These are phyloP conservation scores for Thalassiosira profunda DNA, from an alignment of 108 stramenopile species.

Conservation along the genomic window DNA sequence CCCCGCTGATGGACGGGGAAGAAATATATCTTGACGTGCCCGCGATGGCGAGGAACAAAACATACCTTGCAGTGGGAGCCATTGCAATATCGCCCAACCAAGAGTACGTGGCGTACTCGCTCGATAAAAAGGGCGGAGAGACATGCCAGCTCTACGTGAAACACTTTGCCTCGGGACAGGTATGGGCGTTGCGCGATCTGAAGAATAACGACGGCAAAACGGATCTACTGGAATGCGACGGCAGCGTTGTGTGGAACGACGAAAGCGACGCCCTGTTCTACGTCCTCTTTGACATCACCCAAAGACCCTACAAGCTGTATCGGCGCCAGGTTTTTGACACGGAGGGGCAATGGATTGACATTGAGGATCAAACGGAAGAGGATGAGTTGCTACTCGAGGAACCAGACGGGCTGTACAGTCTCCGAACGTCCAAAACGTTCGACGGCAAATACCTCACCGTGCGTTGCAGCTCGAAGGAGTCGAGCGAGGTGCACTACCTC, in stretches of 20 bases:
- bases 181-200: slow-evolving; percentile 49
- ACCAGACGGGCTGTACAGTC: slow-evolving; percentile 66
- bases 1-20: slow-evolving; percentile 74
- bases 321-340: slow-evolving; percentile 36
- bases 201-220: slow-evolving; percentile 39
- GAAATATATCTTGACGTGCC: slow-evolving; percentile 92
- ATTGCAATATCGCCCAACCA: slow-evolving; percentile 67
- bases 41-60: slow-evolving; percentile 73
- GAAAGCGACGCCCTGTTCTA: slow-evolving; percentile 84
- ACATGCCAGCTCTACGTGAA: slow-evolving; percentile 85
- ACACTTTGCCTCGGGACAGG: slow-evolving; percentile 72
- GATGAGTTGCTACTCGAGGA: slow-evolving; percentile 91
- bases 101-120: slow-evolving; percentile 85
- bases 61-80: slow-evolving; percentile 84
- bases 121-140: slow-evolving; percentile 91
- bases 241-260: slow-evolving; percentile 81
- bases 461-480: slow-evolving; percentile 74
- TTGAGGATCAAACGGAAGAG: neutral
- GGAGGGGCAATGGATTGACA: slow-evolving; percentile 19
- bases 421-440: slow-evolving; percentile 57
- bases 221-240: slow-evolving; percentile 50
- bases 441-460: slow-evolving; percentile 67
- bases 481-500: slow-evolving; percentile 83
- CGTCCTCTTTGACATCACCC: slow-evolving; percentile 83
- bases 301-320: slow-evolving; percentile 80